Evolutionary conservation across 2,329 filamentous ascomycete species (phyloP), one percentile per base, ranked within the genome.

Genomic region (Pestalotiopsis sp.): DNA sequence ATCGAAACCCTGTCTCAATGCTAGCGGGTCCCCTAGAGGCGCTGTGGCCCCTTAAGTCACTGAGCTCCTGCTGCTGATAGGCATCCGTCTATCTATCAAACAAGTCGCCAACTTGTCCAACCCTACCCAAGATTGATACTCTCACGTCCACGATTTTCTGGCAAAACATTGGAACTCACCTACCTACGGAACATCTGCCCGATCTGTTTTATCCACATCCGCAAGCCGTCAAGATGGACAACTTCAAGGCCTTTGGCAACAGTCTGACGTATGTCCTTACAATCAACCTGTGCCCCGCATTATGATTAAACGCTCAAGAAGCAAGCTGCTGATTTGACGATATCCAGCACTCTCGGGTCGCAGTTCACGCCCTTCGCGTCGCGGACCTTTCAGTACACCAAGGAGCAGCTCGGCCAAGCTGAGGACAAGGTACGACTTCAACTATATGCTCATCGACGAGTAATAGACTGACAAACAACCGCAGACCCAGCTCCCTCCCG

Each of bases 321-420:
- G 20, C 25, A 17, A 20, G 52, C 20, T 49, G 45, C 69, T 69
- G 65, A 59, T 31, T 38, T 58, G 25, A 36, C 52, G 61, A 56
- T 67, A 31, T 52, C 38, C 76, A 86, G 85, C 78, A 86, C 84
- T 78, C 80, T 90, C 78, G 95, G 94, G 79, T 92, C 93, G 73
- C 91, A 91, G 75, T 93, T 98, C 82, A 94, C 93, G 73, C 96
- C 96, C 45, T 97, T 97, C 80, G 94, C 95, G 73, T 92, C 94
- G 78, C 92, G 95, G 78, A 98, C 94, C 68, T 94, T 97, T 82
- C 96, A 99, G 85, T 97, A 95, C 86, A 93, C 97, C 80, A 98
- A 97, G 87, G 96, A 99, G 84, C 95, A 98, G 84, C 89, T 98
- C 71, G 96, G 96, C 65, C 93, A 97, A 83, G 93, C 90, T 71